Base-by-base conservation (phyloP, 169 alveolate species). In the Eimeria sp. region DNA sequence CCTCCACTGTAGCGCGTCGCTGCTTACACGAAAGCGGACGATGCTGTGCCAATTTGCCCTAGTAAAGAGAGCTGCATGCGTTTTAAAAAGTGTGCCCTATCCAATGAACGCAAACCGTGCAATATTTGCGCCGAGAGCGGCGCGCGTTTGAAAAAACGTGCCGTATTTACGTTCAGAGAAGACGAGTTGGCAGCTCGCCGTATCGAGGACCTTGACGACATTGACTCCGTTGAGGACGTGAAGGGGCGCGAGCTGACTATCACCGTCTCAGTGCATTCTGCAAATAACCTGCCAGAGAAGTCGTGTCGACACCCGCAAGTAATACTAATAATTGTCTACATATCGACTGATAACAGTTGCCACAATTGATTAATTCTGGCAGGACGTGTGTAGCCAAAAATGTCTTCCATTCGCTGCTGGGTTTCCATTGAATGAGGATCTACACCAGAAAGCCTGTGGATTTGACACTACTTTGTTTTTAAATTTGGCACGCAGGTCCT, bases 161-260 rank as follows among this genome's bases (percentile, higher is more conserved):
- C 51, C 40, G 3, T 27, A 13, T 10, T 20, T 87, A 67, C 13
- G 65, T 43, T 61, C 22, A 87, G 94, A 54, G 94, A 87, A 57
- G 94, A 87, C 83, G 94, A 87, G 57, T 47, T 87, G 83, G 67
- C 45, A 20, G 94, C 94, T 13, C 80, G 94, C 43, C 94, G 94
- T 65, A 20, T 94, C 22, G 82, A 61, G n/a, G 96, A 94, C 40
- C 25, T 83, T 63, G 96, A 94, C 57, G 90, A 94, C 63, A 83
- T 82, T 70, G 96, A 94, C 47, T 82, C 96, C 27, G 96, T 94
- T 10, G 96, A 94, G 40, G 96, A 94, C 78, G 83, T 94, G 75
- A 94, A 72, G 49, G 96, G 96, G 75, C 90, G 91, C 63, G 83
- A 61, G 89, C 67, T 94, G 89, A 94, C 90, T 16, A 70, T 94